Conservation (phyloP, 176 grass and related monocot species). For the maize (Zea mays) region Zm-B73-REFERENCE-NAM-5.0 NC_050096.1:256588501-256589000, state of each 20-base stretch:
- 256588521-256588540: conserved; percentile 23
- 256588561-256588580: not conserved
- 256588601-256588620: conserved; percentile 26
- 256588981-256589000: conserved; percentile 24
- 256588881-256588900: not conserved
- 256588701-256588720: conserved; percentile 40
- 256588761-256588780: conserved; percentile 10
- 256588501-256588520: conserved; percentile 36
- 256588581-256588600: too few relatives aligned
- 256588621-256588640: conserved; percentile 94
- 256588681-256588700: conserved; percentile 98
- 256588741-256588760: not conserved
- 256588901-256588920: conserved; percentile 16
- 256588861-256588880: not conserved
- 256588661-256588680: conserved; percentile 96
- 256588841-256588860: not conserved
- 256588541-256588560: conserved; percentile 17
- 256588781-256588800: not conserved
- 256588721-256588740: not conserved
- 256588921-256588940: not conserved
- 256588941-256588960: not conserved
- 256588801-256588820: not conserved
- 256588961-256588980: conserved; percentile 5
- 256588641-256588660: conserved; percentile 97
- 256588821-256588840: conserved; percentile 14